Percentiles rank a stretch among this genome's conserved stretches.
Conservation (phyloP, 202 grass and related monocot species). For the Setaria viridis region DNA sequence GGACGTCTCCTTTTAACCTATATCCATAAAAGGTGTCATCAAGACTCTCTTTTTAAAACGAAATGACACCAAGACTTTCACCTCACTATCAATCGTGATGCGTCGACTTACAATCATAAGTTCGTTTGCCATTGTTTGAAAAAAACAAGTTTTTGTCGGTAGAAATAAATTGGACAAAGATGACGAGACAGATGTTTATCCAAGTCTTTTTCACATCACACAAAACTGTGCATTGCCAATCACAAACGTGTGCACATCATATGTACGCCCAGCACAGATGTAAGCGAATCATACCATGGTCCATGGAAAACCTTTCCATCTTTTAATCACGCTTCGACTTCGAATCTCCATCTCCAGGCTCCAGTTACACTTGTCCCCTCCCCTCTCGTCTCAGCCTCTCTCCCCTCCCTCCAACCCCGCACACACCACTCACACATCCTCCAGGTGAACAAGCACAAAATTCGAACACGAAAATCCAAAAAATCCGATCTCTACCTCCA, state of each 20-base stretch:
- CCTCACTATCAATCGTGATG: neutral
- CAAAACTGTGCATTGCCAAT: neutral
- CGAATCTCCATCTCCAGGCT: conserved; percentile 24
- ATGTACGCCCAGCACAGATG: conserved; percentile 17
- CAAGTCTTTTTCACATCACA: neutral
- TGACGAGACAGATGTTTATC: neutral
- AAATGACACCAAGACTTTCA: neutral
- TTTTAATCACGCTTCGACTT: neutral
- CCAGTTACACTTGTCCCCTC: conserved; percentile 33
- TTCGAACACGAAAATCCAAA: conserved; percentile 22
- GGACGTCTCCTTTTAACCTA: neutral
- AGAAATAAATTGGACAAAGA: neutral
- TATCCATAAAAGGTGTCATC: neutral
- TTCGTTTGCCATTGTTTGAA: neutral
- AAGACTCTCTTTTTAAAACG: too few species aligned
- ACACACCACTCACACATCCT: neutral
- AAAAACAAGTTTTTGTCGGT: neutral
- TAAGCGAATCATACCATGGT: neutral
- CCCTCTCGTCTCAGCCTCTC: neutral
- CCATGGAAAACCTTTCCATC: neutral
- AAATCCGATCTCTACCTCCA: neutral
- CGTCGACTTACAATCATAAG: neutral
- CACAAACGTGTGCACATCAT: neutral
- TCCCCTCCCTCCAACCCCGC: neutral
- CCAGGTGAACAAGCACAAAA: conserved; percentile 27